phyloP scores from a whole-genome alignment of 208 protist genomes.

The Trichomonas gallinae region DNA sequence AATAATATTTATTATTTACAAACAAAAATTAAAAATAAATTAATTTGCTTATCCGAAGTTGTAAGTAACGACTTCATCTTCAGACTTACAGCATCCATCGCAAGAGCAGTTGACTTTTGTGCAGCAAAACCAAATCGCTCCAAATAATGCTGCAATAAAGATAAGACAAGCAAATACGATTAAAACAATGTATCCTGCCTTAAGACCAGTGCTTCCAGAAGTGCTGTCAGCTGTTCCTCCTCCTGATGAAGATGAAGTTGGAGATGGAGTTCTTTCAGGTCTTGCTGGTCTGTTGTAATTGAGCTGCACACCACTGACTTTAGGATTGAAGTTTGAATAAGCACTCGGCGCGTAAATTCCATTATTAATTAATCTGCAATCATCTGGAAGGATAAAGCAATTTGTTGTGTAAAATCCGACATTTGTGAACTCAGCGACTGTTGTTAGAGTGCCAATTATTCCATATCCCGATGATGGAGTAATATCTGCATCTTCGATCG shows the following conservation, averaged over 20 bases:
- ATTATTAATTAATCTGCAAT: background rate
- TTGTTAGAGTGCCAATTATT: background rate
- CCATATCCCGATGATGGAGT: background rate
- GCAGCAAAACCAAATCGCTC: background rate
- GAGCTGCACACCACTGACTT: background rate
- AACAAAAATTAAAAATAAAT: background rate
- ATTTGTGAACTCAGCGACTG: background rate
- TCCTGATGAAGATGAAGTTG: too few species aligned
- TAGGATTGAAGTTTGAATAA: background rate
- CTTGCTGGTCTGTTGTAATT: background rate
- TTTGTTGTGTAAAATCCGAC: background rate
- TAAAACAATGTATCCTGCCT: background rate
- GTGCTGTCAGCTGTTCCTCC: too few species aligned
- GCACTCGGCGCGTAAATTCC: background rate
- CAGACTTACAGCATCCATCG: background rate
- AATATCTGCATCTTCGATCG: background rate
- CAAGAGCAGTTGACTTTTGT: background rate
- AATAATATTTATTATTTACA: background rate
- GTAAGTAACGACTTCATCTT: background rate
- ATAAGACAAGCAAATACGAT: background rate
- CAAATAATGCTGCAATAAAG: background rate
- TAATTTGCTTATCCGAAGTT: background rate
- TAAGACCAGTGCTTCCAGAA: background rate
- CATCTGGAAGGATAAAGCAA: background rate
- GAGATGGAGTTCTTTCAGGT: background rate